phyloP scores from a whole-genome alignment of 2,329 filamentous ascomycete species.

The Verticillium alfalfae region DNA sequence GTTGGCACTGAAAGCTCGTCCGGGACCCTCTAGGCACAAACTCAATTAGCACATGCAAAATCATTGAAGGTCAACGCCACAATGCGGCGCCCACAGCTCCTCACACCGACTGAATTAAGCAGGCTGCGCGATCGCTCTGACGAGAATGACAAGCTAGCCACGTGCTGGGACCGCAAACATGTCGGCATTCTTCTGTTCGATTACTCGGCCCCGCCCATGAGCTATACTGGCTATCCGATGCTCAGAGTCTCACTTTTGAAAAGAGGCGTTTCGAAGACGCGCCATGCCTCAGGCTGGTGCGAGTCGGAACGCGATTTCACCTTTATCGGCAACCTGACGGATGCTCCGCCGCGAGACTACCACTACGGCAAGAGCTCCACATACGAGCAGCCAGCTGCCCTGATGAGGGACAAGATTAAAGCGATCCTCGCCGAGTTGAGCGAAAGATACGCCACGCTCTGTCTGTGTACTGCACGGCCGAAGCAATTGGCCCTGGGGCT shows the following conservation, averaged over 20 bases:
- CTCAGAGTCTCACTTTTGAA: background rate
- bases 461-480: background rate
- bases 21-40: too few species aligned
- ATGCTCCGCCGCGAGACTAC: background rate
- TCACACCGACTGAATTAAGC: background rate
- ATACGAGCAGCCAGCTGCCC: background rate
- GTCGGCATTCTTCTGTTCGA: slow-evolving; percentile 1
- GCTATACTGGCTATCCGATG: background rate
- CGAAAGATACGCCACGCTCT: background rate
- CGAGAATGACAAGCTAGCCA: slow-evolving; percentile 4
- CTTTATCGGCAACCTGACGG: background rate
- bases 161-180: background rate
- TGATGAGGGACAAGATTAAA: background rate
- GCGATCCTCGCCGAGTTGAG: background rate
- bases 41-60: background rate
- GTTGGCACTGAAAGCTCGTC: too few species aligned
- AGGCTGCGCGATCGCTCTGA: background rate
- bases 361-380: background rate
- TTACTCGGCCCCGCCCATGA: background rate
- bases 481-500: background rate
- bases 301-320: background rate
- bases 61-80: background rate
- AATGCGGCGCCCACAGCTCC: background rate
- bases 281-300: background rate
- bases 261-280: background rate